phyloP scores from a whole-genome alignment of 2,329 filamentous ascomycete genomes.

The Botrytis galanthina region DNA sequence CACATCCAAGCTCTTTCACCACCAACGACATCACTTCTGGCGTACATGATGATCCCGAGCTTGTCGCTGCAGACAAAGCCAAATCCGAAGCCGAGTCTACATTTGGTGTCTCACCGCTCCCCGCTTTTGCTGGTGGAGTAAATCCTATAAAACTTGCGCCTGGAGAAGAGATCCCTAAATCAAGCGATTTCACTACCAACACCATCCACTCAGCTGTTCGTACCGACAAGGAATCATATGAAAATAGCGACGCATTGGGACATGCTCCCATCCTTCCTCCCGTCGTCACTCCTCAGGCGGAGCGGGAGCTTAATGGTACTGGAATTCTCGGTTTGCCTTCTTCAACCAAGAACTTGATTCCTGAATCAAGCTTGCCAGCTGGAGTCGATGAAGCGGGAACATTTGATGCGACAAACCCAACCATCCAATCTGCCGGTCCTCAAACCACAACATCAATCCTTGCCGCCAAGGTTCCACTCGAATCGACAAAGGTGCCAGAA shows the following conservation, averaged over 20 bases:
- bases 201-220: slow-evolving; percentile 70
- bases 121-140: slow-evolving; percentile 60
- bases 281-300: slow-evolving; percentile 44
- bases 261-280: slow-evolving; percentile 36
- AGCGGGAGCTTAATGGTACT: slow-evolving; percentile 36
- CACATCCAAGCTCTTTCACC: slow-evolving; percentile 62
- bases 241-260: slow-evolving; percentile 66
- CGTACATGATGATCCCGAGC: slow-evolving; percentile 77
- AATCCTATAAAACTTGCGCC: slow-evolving; percentile 80
- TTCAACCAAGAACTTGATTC: slow-evolving; percentile 65
- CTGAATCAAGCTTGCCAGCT: slow-evolving; percentile 79
- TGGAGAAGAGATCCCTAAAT: slow-evolving; percentile 75
- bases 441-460: slow-evolving; percentile 44
- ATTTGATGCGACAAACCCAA: slow-evolving; percentile 54
- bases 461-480: slow-evolving; percentile 45
- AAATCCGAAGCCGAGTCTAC: slow-evolving; percentile 43
- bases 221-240: slow-evolving; percentile 82
- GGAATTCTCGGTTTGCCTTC: slow-evolving; percentile 52
- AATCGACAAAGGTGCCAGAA: slow-evolving; percentile 51
- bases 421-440: slow-evolving; percentile 51
- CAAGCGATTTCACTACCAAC: slow-evolving; percentile 61
- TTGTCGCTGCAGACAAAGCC: slow-evolving; percentile 53
- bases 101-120: slow-evolving; percentile 60
- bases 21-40: slow-evolving; percentile 68
- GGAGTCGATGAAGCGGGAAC: slow-evolving; percentile 43